A percentile compares a stretch with the other conserved stretches of the same genome.
Conservation (phyloP, 768 basidiomycete genomes). For the Galerina marginata region DNA sequence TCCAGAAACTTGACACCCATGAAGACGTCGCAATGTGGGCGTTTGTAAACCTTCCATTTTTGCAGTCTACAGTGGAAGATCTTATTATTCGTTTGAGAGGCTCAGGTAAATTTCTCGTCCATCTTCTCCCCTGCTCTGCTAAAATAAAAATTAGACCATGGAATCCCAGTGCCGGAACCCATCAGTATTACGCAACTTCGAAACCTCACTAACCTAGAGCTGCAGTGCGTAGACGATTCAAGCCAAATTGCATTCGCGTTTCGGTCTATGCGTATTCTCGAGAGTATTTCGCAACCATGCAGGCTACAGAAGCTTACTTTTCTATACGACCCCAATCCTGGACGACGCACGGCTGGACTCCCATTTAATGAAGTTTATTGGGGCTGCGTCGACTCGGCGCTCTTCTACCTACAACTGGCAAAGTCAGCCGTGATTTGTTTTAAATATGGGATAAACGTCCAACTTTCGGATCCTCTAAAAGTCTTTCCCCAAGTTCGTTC, state of each 20-base stretch:
- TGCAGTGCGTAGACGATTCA: not conserved
- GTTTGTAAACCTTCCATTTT: not conserved
- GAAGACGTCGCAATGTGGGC: not conserved
- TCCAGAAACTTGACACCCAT: conserved; percentile 1
- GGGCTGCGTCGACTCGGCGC: conserved; percentile 8
- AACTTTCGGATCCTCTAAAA: not conserved
- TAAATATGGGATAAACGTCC: not conserved
- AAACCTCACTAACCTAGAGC: not conserved
- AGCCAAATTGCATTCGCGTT: not conserved
- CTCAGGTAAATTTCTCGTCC: not conserved
- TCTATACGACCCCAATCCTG: not conserved
- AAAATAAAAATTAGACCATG: not conserved
- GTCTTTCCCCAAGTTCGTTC: not conserved
- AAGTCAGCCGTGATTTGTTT: not conserved
- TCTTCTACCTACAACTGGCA: not conserved
- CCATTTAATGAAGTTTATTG: conserved; percentile 4
- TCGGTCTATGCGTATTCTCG: conserved; percentile 3
- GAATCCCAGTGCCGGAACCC: conserved; percentile 3
- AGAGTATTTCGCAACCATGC: not conserved
- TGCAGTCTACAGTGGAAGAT: not conserved
- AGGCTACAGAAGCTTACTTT: not conserved
- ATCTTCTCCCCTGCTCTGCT: not conserved
- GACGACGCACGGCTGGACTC: not conserved
- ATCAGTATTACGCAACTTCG: not conserved
- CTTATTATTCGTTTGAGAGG: not conserved